Base-by-base conservation (phyloP, 2,329 filamentous ascomycete genomes). In the Samsoniella hepiali region DNA sequence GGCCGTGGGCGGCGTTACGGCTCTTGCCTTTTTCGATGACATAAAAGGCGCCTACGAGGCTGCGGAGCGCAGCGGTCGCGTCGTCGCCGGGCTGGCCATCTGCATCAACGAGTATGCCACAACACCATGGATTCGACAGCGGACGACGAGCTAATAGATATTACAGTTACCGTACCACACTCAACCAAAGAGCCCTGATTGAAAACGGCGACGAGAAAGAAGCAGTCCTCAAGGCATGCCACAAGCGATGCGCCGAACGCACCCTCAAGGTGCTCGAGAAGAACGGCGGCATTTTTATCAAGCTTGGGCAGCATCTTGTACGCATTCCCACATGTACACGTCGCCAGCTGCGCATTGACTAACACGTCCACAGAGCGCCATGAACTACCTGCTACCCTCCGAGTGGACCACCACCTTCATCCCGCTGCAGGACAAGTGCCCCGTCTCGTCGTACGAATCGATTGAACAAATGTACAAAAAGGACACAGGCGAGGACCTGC, bases 201-300 rank as follows among this genome's bases (percentile, higher is more conserved):
- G 80, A 87, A 27, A 84, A 91, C 65, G 80, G 84, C 45, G 82
- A 85, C 59, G 85, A 91, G 73, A 86, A 87, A 72, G 80, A 84
- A n/a, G 80, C 77, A n/a, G 76, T 89, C 44, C 80, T 99, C 59
- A 90, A 87, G 69, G 88, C 88, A 67, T 98, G 95, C 73, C 95
- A 99, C 76, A 90, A 96, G 74, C 86, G 95, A 75, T 99, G 95
- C 78, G 95, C 95, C 36, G 85, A 92, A 70, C 87, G 95, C 66
- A 97, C 95, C 1, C 80, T 98, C 49, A 84, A 83, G 63, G 93
- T 96, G 1, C 79, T 98, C 67, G 95, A 99, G 81, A 92, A 91
- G 81, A 98, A 97, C 75, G 95, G 96, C 32, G 96, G 94, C 34
- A 97, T 99, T 67, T 99, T 98, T 71, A 98, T 99, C 75, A 99